Conservation (phyloP, 495 filamentous ascomycete genomes). For the Staphylotrichum tortipilum region DNA sequence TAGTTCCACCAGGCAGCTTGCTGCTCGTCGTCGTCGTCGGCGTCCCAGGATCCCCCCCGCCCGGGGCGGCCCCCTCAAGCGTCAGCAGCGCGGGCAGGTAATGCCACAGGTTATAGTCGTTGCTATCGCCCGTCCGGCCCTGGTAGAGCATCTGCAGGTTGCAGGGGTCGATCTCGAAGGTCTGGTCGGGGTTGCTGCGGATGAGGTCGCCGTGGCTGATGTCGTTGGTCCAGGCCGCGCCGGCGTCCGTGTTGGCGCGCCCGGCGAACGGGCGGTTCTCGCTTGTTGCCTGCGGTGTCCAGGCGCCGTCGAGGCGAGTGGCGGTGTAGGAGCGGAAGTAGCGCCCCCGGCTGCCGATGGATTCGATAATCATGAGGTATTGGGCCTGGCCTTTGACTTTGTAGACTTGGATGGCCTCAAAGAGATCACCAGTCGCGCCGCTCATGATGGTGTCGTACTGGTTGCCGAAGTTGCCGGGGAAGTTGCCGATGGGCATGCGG, state of each 20-base stretch:
- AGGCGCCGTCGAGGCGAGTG: constrained; percentile 43
- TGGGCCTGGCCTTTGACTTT: constrained; percentile 43
- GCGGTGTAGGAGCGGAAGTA: constrained; percentile 60
- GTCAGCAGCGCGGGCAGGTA: constrained; percentile 49
- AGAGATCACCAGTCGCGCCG: constrained; percentile 47
- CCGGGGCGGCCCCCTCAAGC: constrained; percentile 12
- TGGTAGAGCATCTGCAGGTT: constrained; percentile 47
- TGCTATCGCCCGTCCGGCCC: constrained; percentile 31
- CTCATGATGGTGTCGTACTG: constrained; percentile 37
- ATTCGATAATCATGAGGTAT: constrained; percentile 58
- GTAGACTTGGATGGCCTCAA: constrained; percentile 57
- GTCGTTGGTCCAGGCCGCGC: constrained; percentile 54
- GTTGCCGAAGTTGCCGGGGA: constrained; percentile 51
- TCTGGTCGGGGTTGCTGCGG: constrained; percentile 46
- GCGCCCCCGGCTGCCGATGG: constrained; percentile 46
- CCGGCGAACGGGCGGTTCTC: constrained; percentile 51
- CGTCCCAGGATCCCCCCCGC: too few relatives aligned
- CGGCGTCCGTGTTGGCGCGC: constrained; percentile 45
- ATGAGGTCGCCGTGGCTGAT: constrained; percentile 56
- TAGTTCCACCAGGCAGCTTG: too few relatives aligned
- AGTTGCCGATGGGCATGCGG: constrained; percentile 49
- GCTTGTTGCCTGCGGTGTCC: constrained; percentile 44
- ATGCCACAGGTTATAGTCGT: constrained; percentile 36
- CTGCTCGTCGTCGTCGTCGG: too few relatives aligned
- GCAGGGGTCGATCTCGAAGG: constrained; percentile 46